Conservation (phyloP, 768 basidiomycete species). For the Strobilomyces dryophilus region DNA sequence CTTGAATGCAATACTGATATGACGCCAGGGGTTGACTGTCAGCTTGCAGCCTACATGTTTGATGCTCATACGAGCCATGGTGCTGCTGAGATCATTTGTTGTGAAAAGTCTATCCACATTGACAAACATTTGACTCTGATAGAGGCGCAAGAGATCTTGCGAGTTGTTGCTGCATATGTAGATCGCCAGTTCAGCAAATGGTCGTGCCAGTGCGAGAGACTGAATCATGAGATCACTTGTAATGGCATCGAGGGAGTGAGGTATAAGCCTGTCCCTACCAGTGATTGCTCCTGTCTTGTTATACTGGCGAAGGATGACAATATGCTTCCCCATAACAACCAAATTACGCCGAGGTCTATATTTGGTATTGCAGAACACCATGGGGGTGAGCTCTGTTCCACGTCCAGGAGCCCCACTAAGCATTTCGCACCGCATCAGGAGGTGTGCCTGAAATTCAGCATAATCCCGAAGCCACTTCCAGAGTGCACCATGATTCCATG, state of each 20-base stretch:
- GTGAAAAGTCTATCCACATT: not conserved
- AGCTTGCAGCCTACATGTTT: not conserved
- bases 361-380: not conserved
- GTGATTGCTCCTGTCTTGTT: not conserved
- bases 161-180: not conserved
- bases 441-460: not conserved
- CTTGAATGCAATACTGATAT: not conserved
- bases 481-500: not conserved
- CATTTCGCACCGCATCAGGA: not conserved
- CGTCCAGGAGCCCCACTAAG: not conserved
- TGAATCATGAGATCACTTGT: not conserved
- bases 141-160: not conserved
- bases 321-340: not conserved
- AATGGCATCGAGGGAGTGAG: not conserved
- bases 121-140: not conserved
- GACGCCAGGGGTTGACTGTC: not conserved
- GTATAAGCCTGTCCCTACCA: not conserved
- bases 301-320: not conserved
- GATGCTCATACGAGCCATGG: not conserved
- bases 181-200: not conserved
- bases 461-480: not conserved
- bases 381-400: not conserved
- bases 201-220: not conserved
- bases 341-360: not conserved
- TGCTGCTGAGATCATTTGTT: not conserved